Evolutionary conservation across 805 yeast genomes (phyloP), one percentile per base, ranked within the genome.

Genomic region (Dipodascus albidus): DNA sequence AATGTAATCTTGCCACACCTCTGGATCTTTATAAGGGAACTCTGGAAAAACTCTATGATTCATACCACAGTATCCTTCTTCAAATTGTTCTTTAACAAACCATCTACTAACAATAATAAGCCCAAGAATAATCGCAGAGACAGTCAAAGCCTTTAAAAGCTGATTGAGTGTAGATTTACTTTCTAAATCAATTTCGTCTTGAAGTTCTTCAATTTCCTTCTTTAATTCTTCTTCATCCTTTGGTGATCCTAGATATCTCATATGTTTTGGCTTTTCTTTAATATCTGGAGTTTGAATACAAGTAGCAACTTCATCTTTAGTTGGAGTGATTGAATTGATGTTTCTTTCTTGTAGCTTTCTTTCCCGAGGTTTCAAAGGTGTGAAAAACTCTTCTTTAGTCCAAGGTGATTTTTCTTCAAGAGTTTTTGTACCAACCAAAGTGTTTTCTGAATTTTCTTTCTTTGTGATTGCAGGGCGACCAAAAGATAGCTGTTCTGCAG

Each of bases 21-120:
- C 44, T n/a, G 44, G 44, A 4, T 17, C 20, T 11, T 4, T 17
- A 38, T 38, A 38, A 11, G 17, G 20, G 6, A 3, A 17, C 17
- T n/a, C 44, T 3, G 44, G 44, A 38, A 38, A 14, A 4, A n/a
- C 15, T 17, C 44, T 38, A 4, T n/a, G 20, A 4, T 38, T 38
- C 6, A 38, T 6, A 38, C 44, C 44, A 71, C 96, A 88, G 65
- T 80, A 88, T 0, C 96, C 96, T 47, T 80, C 74, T 33, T 78
- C 68, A 14, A 77, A 60, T 44, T 77, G 74, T 63, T 85, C 83
- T 55, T 83, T 82, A 49, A 85, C 70, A 67, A 82, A 83, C 84
- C 87, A 80, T 8, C 44, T 14, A 11, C 6, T 8, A n/a, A 38
- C 17, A n/a, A 38, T n/a, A 3, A 14, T 14, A 38, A 14, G 20